Evolutionary conservation across 352 stramenopile genomes (phyloP), one percentile per base, ranked within the genome.

Genomic region (Phytophthora quininea): DNA sequence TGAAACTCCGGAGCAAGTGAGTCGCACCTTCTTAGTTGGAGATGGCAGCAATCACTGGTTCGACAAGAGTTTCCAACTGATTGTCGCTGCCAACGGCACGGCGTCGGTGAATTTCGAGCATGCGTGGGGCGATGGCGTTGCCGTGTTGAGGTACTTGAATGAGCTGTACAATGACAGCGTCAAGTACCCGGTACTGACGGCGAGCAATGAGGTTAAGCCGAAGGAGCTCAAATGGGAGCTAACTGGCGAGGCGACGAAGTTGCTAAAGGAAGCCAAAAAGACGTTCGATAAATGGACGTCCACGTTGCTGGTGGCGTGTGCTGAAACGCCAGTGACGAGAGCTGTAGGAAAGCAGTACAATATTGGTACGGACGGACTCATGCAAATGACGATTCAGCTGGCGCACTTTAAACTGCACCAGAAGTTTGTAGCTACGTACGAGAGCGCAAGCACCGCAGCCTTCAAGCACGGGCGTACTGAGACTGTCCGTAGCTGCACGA

Each of bases 1-100:
- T 10, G 64, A 69, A 30, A 82, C 79, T 6, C 61, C 82, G 6
- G 58, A 85, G 55, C 62, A 93, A 30, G 73, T 94, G 40, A 92
- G 84, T 38, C 74, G 84, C 50, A 90, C 78, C 53, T 97, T 97
- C 69, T 76, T 97, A 8, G 56, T 87, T 40, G 91, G 91, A 54
- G 83, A 96, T 46, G 89, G 85, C 50, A 77, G 77, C 24, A 97
- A 97, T 76, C 89, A 93, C 66, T 97, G 91, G 90, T 97, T 96
- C 51, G 91, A 97, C 73, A 97, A 97, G 86, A 96, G 87, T 67
- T 95, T 97, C 58, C 91, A 97, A 69, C 63, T 97, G 4, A 92
- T 97, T 49, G 70, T 97, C 6, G 82, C 86, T 9, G 75, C 74
- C 10, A 96, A 96, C 61, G 91, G 90, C 48, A 80, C 80, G 27